Evolutionary conservation across 106 monocot genomes (phyloP), one percentile per base, ranked within the genome.

Genomic region (Acorus gramineus): DNA sequence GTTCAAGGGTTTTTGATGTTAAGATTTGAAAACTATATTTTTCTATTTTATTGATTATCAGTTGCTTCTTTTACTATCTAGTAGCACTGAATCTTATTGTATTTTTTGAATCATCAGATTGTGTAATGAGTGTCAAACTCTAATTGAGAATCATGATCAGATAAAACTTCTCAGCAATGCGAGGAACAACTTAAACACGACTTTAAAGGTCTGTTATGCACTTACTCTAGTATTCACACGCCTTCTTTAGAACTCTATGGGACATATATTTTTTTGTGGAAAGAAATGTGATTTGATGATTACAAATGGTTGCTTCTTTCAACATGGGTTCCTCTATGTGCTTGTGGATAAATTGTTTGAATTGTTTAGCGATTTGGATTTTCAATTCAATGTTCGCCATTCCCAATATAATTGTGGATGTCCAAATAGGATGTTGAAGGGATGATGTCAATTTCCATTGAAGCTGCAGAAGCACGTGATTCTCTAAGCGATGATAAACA

Each of bases 371-470:
- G 1, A 28, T 28, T 28, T 28, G 28, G 28, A 28, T 28, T 28
- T 28, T 28, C 28, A 28, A 28, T 60, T 3, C 14, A 46, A 4
- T 14, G 52, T 11, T 59, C 42, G 44, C 2, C 55, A 1, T 43
- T 14, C 49, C 53, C 9, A 62, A 55, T 46, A 12, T 71, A 56
- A 54, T 60, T 53, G 48, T 57, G 72, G 55, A 14, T 4, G 54
- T 69, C 14, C 80, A 6, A 57, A 6, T 67, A 98, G 98, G 98
- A 98, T 84, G 88, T 98, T 11, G 92, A 83, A 60, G 98, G 98
- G 44, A 98, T 98, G 98, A 91, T 98, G 98, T 98, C 88, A 5
- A 98, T 98, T 76, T 98, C 98, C 73, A 88, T 92, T 71, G 98
- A 98, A 83, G 91, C 98, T 71, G 82, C 88, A 70, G 98, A 87